phyloP scores from a whole-genome alignment of 2,329 filamentous ascomycete genomes.

The Chaetomium olivaceum region DNA sequence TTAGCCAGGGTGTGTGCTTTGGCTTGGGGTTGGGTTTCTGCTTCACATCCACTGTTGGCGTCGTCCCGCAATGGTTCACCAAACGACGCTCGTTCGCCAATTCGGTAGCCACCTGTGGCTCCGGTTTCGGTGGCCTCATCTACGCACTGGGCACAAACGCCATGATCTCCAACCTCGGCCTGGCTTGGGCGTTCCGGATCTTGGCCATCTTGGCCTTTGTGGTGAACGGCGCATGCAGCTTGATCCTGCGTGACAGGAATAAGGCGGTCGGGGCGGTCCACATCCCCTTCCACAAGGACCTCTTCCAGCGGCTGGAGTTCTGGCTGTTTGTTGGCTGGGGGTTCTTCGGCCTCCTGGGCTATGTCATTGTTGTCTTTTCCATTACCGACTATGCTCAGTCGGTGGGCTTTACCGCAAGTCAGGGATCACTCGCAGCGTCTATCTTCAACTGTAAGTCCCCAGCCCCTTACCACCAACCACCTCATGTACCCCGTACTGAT shows the following conservation, averaged over 20 bases:
- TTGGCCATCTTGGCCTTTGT: constrained; percentile 63
- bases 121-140: constrained; percentile 70
- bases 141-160: constrained; percentile 68
- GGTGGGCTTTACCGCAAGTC: constrained; percentile 65
- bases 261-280: constrained; percentile 67
- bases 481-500: constrained; percentile 7
- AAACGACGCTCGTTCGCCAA: constrained; percentile 69
- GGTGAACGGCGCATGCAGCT: constrained; percentile 63
- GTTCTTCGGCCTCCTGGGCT: constrained; percentile 71
- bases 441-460: constrained; percentile 62
- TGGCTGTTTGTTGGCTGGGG: constrained; percentile 66
- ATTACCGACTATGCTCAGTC: constrained; percentile 70
- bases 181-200: constrained; percentile 68
- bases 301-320: constrained; percentile 65
- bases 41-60: constrained; percentile 67
- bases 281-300: constrained; percentile 61
- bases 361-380: constrained; percentile 75
- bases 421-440: constrained; percentile 72
- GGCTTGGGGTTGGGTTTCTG: constrained; percentile 77
- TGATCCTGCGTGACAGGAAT: constrained; percentile 71
- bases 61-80: constrained; percentile 74
- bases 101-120: constrained; percentile 66
- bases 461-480: constrained; percentile 8
- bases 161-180: constrained; percentile 64
- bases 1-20: constrained; percentile 73